Evolutionary conservation across 495 filamentous ascomycete genomes (phyloP).

Genomic region (Daldinia loculata): DNA sequence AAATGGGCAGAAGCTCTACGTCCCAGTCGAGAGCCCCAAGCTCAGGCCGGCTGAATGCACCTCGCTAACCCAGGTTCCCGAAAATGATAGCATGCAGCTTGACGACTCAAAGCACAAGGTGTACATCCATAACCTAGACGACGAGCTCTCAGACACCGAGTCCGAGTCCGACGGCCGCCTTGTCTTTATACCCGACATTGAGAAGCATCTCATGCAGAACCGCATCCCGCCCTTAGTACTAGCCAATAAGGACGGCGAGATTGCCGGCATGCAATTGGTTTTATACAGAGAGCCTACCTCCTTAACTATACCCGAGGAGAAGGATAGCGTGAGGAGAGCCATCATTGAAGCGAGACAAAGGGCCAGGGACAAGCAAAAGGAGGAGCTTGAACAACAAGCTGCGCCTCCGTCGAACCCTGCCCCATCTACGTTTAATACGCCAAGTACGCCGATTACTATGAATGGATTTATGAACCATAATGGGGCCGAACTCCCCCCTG

Average conservation of each 20-base stretch:
- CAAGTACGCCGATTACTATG: background rate
- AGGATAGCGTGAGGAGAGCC: constrained; percentile 84
- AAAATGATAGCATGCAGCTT: constrained; percentile 79
- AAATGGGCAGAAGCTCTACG: constrained; percentile 64
- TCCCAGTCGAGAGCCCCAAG: constrained; percentile 57
- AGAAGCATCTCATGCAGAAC: constrained; percentile 70
- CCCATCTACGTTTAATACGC: background rate
- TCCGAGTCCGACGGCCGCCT: constrained; percentile 59
- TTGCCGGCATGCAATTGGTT: constrained; percentile 72
- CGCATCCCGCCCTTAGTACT: constrained; percentile 75
- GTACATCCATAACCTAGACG: constrained; percentile 90
- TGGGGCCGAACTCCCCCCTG: background rate
- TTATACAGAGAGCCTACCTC: constrained; percentile 83
- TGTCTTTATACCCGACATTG: constrained; percentile 83
- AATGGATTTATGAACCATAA: constrained; percentile 22
- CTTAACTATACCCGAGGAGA: constrained; percentile 75
- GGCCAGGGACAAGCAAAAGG: constrained; percentile 59
- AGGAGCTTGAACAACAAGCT: constrained; percentile 23
- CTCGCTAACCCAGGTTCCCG: constrained; percentile 21
- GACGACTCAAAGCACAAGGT: constrained; percentile 88
- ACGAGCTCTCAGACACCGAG: constrained; percentile 70
- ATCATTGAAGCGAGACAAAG: constrained; percentile 83
- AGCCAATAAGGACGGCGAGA: constrained; percentile 56
- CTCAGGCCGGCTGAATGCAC: constrained; percentile 33
- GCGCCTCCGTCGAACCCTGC: background rate